These are phyloP conservation scores for Linnemannia zychae DNA, from an alignment of 192 early-diverging fungal genomes.

Conservation along the genomic window DNA sequence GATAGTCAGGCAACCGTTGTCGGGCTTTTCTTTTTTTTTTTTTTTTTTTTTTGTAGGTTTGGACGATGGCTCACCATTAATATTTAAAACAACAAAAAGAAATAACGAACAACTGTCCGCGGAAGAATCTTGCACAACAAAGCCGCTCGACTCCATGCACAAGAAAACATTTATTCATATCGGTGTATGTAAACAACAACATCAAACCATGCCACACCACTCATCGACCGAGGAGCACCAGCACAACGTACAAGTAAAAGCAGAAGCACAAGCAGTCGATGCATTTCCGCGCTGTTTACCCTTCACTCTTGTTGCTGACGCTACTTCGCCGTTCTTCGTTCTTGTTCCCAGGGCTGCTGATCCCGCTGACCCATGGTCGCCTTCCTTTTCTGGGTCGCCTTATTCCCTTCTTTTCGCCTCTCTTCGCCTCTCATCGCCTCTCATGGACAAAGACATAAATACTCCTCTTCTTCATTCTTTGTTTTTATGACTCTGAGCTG, in stretches of 20 bases:
- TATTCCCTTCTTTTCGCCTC: neutral
- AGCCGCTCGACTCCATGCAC: neutral
- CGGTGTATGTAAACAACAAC: neutral
- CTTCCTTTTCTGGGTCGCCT: constrained; percentile 11
- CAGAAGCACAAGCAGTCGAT: too few species aligned
- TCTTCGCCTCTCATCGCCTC: too few species aligned
- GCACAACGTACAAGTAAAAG: too few species aligned
- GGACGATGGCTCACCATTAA: neutral
- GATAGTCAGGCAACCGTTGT: neutral
- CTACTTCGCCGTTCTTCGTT: constrained; percentile 3
- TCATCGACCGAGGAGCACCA: neutral
- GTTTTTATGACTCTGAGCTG: neutral
- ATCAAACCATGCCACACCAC: constrained; percentile 6
- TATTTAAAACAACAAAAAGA: neutral
- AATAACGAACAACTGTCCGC: neutral
- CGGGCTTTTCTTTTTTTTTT: constrained; percentile 8
- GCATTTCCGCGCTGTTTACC: neutral
- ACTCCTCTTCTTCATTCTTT: neutral
- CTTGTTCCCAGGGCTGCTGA: neutral
- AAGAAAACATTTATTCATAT: neutral
- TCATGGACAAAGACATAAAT: neutral
- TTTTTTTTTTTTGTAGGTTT: neutral
- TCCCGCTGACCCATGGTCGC: constrained; percentile 9
- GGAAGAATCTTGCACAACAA: neutral
- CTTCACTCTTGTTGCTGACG: neutral